phyloP scores from a whole-genome alignment of 495 filamentous ascomycete genomes.

The Astrothelium macrocarpum region DNA sequence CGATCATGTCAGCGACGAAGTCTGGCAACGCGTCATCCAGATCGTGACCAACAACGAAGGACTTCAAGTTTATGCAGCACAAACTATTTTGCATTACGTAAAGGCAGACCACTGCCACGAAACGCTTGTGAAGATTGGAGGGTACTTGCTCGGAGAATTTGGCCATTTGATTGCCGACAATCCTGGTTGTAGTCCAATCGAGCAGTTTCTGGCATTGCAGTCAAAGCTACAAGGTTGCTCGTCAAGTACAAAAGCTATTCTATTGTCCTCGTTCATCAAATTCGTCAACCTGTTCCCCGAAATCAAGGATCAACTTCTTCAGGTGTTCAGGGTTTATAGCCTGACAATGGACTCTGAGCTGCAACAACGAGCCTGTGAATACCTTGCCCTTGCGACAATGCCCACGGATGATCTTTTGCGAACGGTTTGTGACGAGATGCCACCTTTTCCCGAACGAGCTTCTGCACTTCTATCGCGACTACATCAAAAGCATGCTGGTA shows the following conservation, averaged over 20 bases:
- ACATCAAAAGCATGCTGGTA: slow-evolving; percentile 83
- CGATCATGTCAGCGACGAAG: slow-evolving; percentile 97
- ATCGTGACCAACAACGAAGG: slow-evolving; percentile 99
- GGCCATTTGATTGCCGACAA: slow-evolving; percentile 97
- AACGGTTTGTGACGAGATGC: slow-evolving; percentile 98
- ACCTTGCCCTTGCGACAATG: slow-evolving; percentile 74
- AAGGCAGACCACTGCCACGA: slow-evolving; percentile 92
- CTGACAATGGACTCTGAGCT: slow-evolving; percentile 91
- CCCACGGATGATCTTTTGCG: slow-evolving; percentile 86
- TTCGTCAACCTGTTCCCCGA: slow-evolving; percentile 98
- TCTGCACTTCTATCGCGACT: slow-evolving; percentile 86
- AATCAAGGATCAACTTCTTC: slow-evolving; percentile 89
- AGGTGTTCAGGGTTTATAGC: slow-evolving; percentile 85
- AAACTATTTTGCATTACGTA: slow-evolving; percentile 79
- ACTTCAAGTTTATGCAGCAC: slow-evolving; percentile 89
- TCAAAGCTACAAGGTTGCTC: slow-evolving; percentile 83
- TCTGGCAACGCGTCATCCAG: slow-evolving; percentile 98
- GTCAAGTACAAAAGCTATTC: slow-evolving; percentile 81
- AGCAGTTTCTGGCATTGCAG: slow-evolving; percentile 91
- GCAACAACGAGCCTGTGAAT: slow-evolving; percentile 95
- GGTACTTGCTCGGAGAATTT: slow-evolving; percentile 92
- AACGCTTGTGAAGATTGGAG: slow-evolving; percentile 93
- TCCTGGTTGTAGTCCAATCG: slow-evolving; percentile 86
- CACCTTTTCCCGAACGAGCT: slow-evolving; percentile 89
- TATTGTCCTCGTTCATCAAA: slow-evolving; percentile 91